Percentiles rank a stretch among this genome's conserved stretches.
phyloP scores from a whole-genome alignment of 441 rosid genomes.

The Erysimum pusillum region DNA sequence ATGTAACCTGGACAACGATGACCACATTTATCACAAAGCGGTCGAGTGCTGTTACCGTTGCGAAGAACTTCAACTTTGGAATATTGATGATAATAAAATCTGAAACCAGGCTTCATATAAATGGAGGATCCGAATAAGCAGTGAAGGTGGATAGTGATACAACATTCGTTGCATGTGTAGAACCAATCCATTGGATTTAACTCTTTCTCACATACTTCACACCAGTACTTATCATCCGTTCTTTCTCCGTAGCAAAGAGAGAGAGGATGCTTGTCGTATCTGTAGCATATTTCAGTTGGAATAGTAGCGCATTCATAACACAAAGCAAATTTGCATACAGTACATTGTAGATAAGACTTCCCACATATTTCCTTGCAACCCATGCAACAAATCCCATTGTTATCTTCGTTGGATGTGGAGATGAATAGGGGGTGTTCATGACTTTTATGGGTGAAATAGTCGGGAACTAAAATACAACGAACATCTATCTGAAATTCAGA shows the following conservation, averaged over 20 bases:
- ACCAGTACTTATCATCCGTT: not conserved
- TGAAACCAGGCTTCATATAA: constrained; percentile 11
- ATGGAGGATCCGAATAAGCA: not conserved
- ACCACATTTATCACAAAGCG: not conserved
- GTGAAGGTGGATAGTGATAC: constrained; percentile 9
- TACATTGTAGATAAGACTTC: not conserved
- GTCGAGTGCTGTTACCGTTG: not conserved
- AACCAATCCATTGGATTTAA: not conserved
- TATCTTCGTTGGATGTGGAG: not conserved
- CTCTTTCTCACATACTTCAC: constrained; percentile 17
- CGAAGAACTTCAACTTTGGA: not conserved
- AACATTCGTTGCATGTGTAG: constrained; percentile 13
- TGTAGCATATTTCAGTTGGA: not conserved
- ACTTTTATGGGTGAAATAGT: not conserved
- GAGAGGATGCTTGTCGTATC: constrained; percentile 12
- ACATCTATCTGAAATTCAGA: not conserved
- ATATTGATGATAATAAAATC: not conserved
- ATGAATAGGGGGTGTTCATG: not conserved
- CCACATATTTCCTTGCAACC: not conserved
- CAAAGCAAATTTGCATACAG: not conserved
- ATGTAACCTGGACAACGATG: not conserved
- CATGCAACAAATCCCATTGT: not conserved
- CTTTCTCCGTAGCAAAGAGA: not conserved
- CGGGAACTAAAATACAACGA: not conserved
- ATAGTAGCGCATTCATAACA: constrained; percentile 4